These are phyloP conservation scores for Eimeria maxima DNA, from an alignment of 169 alveolate species.

Conservation along the genomic window DNA sequence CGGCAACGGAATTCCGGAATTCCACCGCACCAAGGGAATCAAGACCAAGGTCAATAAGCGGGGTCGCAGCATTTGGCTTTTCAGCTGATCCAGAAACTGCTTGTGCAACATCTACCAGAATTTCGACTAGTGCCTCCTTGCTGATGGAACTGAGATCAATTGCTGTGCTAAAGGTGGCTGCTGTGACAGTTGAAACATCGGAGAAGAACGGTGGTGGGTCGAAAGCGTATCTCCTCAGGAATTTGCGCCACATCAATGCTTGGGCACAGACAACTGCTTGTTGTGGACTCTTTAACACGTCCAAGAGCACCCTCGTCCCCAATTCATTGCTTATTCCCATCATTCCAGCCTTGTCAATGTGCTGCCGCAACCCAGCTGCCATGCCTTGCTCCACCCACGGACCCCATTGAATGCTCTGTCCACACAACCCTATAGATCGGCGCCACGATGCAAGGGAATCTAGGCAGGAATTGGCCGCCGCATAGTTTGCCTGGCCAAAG, in stretches of 20 bases:
- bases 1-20: constrained; percentile 89
- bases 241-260: constrained; percentile 86
- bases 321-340: constrained; percentile 87
- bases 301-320: constrained; percentile 85
- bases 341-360: constrained; percentile 88
- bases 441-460: constrained; percentile 87
- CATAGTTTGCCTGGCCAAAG: constrained; percentile 89
- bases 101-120: constrained; percentile 78
- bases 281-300: constrained; percentile 60
- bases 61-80: constrained; percentile 78
- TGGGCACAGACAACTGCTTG: constrained; percentile 86
- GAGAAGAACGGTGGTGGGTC: constrained; percentile 82
- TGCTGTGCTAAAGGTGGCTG: constrained; percentile 20
- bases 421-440: constrained; percentile 84
- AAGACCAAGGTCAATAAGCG: constrained; percentile 90
- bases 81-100: constrained; percentile 82
- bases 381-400: constrained; percentile 89
- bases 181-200: constrained; percentile 59
- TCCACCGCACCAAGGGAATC: constrained; percentile 92
- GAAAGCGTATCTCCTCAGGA: constrained; percentile 83
- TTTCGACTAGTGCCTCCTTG: constrained; percentile 65
- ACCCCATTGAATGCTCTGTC: constrained; percentile 90
- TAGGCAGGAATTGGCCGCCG: constrained; percentile 89
- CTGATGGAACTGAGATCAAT: constrained; percentile 70
- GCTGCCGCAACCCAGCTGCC: constrained; percentile 85